Evolutionary conservation across 345 rosid genomes (phyloP), one percentile per base, ranked within the genome.

Genomic region (Abelmoschus esculentus): DNA sequence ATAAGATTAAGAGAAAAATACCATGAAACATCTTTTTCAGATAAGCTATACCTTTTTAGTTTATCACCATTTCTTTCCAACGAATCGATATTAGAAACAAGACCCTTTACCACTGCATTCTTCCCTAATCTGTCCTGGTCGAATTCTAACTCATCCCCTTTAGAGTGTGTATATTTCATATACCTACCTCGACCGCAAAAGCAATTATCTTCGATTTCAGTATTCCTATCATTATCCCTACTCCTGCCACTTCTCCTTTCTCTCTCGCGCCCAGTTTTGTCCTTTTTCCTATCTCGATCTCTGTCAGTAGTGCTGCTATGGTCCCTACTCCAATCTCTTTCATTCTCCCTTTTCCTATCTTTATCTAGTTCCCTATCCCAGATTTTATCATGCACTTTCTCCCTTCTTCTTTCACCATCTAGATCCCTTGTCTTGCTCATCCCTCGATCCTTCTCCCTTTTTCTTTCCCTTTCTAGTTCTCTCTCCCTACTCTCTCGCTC

Each of bases 391-490:
- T 77, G 75, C 66, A 78, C 80, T 72, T 71, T 81, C 71, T 79
- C 82, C 75, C 79, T 82, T 73, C 79, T 74, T 73, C 80, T 70
- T 54, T 72, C 83, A 65, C 73, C 17, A 36, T 76, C 88, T 42
- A 53, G 61, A 46, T 80, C 90, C 70, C 81, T 61, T 18, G 82
- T 87, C 81, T 74, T 76, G 72, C 83, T 78, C 80, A 82, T 81
- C 63, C 79, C 85, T 46, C 66, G 74, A 56, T 85, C 79, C 80
- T 57, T 79, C 62, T 75, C 76, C 75, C 72, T 60, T 70, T 84
- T 72, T 77, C 78, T 68, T 73, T 71, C 70, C 34, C 42, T 49
- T 0, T 74, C 69, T 54, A 28, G 38, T 31, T 74, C 77, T 67
- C 22, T 42, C 29, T 66, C 52, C 69, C 71, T 70, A 28, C 63